A percentile compares a stretch with the other conserved stretches of the same genome.
These are phyloP conservation scores for Pseudogymnoascus pannorum DNA, from an alignment of 2,329 filamentous ascomycete species.

Conservation along the genomic window DNA sequence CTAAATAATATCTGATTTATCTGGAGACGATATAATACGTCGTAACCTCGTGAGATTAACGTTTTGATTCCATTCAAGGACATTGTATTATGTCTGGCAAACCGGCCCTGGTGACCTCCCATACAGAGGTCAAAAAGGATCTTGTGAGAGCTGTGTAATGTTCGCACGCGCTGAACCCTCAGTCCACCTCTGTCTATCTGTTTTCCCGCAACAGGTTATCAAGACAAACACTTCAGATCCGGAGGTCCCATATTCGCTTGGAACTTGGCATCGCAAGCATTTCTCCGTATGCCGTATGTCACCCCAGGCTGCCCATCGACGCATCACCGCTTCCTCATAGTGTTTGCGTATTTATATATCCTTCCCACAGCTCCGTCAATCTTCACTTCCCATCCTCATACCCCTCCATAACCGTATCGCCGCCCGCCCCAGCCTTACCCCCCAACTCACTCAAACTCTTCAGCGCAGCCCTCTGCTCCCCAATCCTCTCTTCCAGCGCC, in stretches of 20 bases:
- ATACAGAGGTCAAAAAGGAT: not conserved
- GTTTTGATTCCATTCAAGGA: not conserved
- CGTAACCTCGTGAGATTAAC: not conserved
- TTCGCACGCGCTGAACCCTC: not conserved
- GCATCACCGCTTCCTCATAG: not conserved
- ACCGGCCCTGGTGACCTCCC: not conserved
- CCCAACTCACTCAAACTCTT: constrained; percentile 46
- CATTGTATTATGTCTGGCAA: not conserved
- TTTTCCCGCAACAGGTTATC: not conserved
- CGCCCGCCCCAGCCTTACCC: constrained; percentile 21
- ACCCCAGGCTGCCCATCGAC: not conserved
- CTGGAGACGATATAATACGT: not conserved
- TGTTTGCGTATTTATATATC: not conserved
- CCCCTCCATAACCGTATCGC: constrained; percentile 30
- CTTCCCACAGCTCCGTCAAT: not conserved
- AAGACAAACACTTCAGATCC: not conserved
- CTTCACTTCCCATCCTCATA: constrained; percentile 1
- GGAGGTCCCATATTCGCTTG: constrained; percentile 35
- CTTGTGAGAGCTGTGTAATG: not conserved
- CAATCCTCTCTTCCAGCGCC: constrained; percentile 57
- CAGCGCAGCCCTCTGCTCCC: constrained; percentile 53
- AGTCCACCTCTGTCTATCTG: not conserved
- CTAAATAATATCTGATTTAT: not conserved
- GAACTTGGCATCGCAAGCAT: constrained; percentile 28
- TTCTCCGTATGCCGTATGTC: constrained; percentile 1